Conservation (phyloP, 2,329 filamentous ascomycete species). For the Rhinocladiella mackenziei region DNA sequence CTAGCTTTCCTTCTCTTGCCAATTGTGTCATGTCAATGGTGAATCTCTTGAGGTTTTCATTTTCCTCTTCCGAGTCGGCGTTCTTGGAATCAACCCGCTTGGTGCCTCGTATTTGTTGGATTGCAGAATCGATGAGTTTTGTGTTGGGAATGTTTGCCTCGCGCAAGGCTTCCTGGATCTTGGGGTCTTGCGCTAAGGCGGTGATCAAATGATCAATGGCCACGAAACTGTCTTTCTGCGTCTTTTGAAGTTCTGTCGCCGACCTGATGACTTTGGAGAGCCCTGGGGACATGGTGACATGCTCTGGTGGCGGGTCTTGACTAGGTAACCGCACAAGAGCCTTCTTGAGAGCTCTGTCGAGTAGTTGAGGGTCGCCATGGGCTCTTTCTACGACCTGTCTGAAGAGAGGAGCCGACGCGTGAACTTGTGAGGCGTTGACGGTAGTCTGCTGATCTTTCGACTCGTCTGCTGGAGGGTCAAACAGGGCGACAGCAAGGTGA, state of each 20-base stretch:
- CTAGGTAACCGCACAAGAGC: constrained; percentile 82
- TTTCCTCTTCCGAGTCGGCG: constrained; percentile 83
- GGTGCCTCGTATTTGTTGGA: constrained; percentile 86
- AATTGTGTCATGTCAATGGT: constrained; percentile 97
- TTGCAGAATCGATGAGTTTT: constrained; percentile 85
- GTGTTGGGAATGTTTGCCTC: constrained; percentile 88
- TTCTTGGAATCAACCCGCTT: constrained; percentile 93
- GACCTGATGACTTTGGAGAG: constrained; percentile 79
- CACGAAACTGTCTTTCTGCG: constrained; percentile 94
- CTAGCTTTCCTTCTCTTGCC: constrained; percentile 93
- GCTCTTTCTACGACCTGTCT: constrained; percentile 91
- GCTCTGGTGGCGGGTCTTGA: constrained; percentile 90
- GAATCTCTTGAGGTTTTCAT: constrained; percentile 95
- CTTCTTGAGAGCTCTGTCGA: constrained; percentile 90
- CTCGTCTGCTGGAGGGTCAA: constrained; percentile 48
- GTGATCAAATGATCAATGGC: constrained; percentile 93
- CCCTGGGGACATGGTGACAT: constrained; percentile 73
- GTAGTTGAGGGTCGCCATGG: constrained; percentile 83
- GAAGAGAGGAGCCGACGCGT: constrained; percentile 70
- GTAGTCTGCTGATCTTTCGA: constrained; percentile 74
- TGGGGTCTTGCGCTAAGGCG: constrained; percentile 72
- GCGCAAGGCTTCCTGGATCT: constrained; percentile 68
- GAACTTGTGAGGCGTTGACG: constrained; percentile 61
- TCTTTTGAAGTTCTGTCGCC: constrained; percentile 85
- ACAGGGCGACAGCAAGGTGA: constrained; percentile 67